phyloP scores from a whole-genome alignment of 352 stramenopile genomes.

The Phytophthora litchii region DNA sequence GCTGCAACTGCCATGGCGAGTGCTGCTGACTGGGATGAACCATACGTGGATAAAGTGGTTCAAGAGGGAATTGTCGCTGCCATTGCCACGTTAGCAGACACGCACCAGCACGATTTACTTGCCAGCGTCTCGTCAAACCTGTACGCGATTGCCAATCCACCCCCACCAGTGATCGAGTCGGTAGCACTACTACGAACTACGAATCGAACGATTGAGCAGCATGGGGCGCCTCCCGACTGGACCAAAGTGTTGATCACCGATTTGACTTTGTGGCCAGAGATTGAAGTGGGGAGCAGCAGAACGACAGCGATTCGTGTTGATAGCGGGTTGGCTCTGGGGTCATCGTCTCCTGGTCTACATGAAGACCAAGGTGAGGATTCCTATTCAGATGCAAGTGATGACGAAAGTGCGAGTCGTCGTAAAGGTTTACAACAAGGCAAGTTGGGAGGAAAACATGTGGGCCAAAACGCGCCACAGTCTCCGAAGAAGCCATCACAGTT shows the following conservation, averaged over 20 bases:
- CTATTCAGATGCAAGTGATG: constrained; percentile 51
- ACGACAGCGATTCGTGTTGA: constrained; percentile 24
- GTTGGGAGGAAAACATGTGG: constrained; percentile 13
- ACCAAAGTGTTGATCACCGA: constrained; percentile 56
- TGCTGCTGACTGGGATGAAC: constrained; percentile 39
- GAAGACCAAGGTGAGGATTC: constrained; percentile 41
- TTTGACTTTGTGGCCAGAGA: constrained; percentile 53
- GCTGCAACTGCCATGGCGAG: constrained; percentile 11
- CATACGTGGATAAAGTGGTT: constrained; percentile 63
- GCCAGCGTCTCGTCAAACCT: constrained; percentile 39
- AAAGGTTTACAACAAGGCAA: constrained; percentile 27
- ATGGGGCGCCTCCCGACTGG: constrained; percentile 63
- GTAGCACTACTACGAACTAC: constrained; percentile 31
- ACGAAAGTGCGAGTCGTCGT: constrained; percentile 30
- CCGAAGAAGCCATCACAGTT: constrained; percentile 17
- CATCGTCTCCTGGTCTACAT: constrained; percentile 16
- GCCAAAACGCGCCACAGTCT: constrained; percentile 11
- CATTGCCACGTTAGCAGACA: constrained; percentile 63
- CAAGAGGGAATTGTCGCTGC: constrained; percentile 74
- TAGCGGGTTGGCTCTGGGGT: constrained; percentile 20
- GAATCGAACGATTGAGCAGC: constrained; percentile 49
- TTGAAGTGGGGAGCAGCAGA: constrained; percentile 32
- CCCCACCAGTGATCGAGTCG: constrained; percentile 10
- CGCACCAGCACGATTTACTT: constrained; percentile 63
- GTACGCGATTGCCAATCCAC: constrained; percentile 16